phyloP scores from a whole-genome alignment of 2,329 filamentous ascomycete species.

The Tolypocladium inflatum region DNA sequence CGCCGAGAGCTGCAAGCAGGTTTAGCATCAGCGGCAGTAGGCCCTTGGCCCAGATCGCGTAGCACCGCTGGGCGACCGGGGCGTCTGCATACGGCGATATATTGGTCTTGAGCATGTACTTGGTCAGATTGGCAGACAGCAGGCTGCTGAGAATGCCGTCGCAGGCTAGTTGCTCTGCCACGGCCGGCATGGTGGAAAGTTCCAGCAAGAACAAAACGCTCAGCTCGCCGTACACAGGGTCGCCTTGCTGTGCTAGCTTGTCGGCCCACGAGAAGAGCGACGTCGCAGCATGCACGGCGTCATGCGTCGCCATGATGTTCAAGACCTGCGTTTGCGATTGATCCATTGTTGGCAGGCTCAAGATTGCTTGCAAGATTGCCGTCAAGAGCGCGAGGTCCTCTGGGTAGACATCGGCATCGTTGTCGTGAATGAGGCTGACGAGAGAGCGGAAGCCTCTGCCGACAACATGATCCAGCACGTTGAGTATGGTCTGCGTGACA shows the following conservation, averaged over 20 bases:
- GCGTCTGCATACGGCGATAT: conserved; percentile 73
- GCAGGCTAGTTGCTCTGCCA: conserved; percentile 85
- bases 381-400: conserved; percentile 82
- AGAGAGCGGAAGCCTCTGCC: conserved; percentile 74
- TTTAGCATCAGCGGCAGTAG: conserved; percentile 85
- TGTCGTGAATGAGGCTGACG: conserved; percentile 73
- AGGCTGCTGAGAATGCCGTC: conserved; percentile 76
- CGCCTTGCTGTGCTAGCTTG: conserved; percentile 63
- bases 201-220: conserved; percentile 81
- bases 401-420: conserved; percentile 50
- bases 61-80: conserved; percentile 60
- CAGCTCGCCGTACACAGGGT: conserved; percentile 91
- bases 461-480: conserved; percentile 71
- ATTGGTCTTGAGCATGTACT: conserved; percentile 60
- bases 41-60: conserved; percentile 82
- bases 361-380: conserved; percentile 75
- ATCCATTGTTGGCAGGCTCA: conserved; percentile 68
- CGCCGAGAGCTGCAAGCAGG: conserved; percentile 70
- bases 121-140: conserved; percentile 68
- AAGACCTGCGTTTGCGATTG: conserved; percentile 63
- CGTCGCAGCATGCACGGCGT: conserved; percentile 69
- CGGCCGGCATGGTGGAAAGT: conserved; percentile 66
- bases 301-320: conserved; percentile 59
- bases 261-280: conserved; percentile 94
- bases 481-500: conserved; percentile 57